Percentiles rank a stretch among this genome's conserved stretches.
phyloP scores from a whole-genome alignment of 352 stramenopile genomes.

The Globisporangium nodosum region DNA sequence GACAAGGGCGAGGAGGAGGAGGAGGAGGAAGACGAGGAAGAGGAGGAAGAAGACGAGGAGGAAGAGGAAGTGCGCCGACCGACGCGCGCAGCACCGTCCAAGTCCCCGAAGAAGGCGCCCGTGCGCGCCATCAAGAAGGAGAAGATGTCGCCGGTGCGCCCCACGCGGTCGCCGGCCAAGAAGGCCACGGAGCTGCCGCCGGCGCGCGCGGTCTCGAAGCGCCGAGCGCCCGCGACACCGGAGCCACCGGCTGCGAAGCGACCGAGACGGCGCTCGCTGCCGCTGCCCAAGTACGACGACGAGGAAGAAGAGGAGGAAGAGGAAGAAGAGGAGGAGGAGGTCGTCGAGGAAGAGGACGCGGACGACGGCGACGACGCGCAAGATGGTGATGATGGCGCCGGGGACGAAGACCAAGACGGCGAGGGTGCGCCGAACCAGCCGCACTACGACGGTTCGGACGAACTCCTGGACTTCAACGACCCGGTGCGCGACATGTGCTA shows the following conservation, averaged over 20 bases:
- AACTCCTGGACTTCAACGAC: slow-evolving; percentile 61
- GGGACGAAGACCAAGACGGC: slow-evolving; percentile 5
- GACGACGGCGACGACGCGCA: slow-evolving; percentile 22
- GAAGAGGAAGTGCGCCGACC: neutral
- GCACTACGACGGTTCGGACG: slow-evolving; percentile 37
- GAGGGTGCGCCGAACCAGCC: slow-evolving; percentile 20
- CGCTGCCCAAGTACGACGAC: slow-evolving; percentile 10
- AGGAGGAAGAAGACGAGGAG: slow-evolving; percentile 7
- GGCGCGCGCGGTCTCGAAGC: slow-evolving; percentile 5
- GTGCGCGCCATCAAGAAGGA: slow-evolving; percentile 8
- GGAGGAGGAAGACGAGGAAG: neutral
- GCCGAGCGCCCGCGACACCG: neutral
- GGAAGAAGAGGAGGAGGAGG: slow-evolving; percentile 15
- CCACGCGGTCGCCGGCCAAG: slow-evolving; percentile 2
- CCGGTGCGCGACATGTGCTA: slow-evolving; percentile 66
- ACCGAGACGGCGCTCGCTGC: slow-evolving; percentile 7
- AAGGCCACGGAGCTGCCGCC: slow-evolving; percentile 1
- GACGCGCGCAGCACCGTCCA: neutral
- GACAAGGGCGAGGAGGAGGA: slow-evolving; percentile 9
- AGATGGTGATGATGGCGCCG: slow-evolving; percentile 15
- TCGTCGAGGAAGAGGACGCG: slow-evolving; percentile 2
- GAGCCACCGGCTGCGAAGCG: slow-evolving; percentile 11
- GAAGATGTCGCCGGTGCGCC: neutral
- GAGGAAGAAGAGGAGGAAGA: slow-evolving; percentile 8
- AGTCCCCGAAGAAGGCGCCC: slow-evolving; percentile 4